Evolutionary conservation across 2,329 filamentous ascomycete genomes (phyloP), one percentile per base, ranked within the genome.

Genomic region (Paraconiothyrium brasiliense): DNA sequence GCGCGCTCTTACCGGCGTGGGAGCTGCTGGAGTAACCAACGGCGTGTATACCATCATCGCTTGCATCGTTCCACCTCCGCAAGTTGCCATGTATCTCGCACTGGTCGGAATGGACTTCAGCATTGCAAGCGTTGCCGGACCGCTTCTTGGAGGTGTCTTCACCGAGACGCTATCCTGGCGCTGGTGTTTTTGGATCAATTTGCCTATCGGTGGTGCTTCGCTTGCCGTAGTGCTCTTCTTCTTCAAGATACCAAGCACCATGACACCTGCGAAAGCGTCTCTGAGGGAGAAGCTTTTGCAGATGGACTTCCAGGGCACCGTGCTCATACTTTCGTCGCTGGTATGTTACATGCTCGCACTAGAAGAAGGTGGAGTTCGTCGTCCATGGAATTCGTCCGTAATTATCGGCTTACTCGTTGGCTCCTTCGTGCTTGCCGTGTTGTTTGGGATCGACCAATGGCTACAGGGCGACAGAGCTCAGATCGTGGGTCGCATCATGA

Each of bases 371-470:
- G 76, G 77, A 61, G 8, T 20, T 20, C 20, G 20, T 20, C 60
- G 76, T 49, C n/a, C 71, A 0, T 78, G 75, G 76, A 57, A 63
- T 22, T 67, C 61, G 34, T 66, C 73, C n/a, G 69, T 69, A 5
- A 81, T 86, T 14, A 81, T 86, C 51, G 83, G 82, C 1, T 67
- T 76, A 0, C 71, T 86, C 4, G 75, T 84, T 44, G 80, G 80
- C 20, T 83, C 81, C 49, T 77, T 64, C 16, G n/a, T 82, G 20
- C 20, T 20, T 20, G 20, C 20, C 20, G 20, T 20, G 20, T 20
- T 20, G 20, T 20, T 20, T 20, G 20, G 20, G 20, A 20, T 20
- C 20, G 20, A 20, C 20, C 20, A 20, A 20, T 20, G 20, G 20
- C 20, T 20, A 20, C 20, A 20, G 20, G 20, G 20, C 20, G 20